phyloP scores from a whole-genome alignment of 768 basidiomycete genomes.

The Russula griseocarnosa region DNA sequence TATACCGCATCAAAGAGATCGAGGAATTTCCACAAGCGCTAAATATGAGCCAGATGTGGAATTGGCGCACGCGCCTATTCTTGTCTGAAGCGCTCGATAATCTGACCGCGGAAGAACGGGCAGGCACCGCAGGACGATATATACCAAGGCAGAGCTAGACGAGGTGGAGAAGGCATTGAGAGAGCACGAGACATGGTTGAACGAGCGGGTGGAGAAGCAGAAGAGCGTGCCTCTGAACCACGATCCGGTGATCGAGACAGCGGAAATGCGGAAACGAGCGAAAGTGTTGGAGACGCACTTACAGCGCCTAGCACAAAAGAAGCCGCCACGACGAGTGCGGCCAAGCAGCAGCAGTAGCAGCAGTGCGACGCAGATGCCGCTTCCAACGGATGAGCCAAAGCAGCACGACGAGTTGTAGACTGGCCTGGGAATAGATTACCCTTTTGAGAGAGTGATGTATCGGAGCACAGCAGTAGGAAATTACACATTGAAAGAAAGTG shows the following conservation, averaged over 20 bases:
- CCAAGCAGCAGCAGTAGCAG: constrained; percentile 36
- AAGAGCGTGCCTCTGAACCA: constrained; percentile 66
- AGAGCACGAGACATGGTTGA: constrained; percentile 82
- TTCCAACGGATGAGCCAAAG: constrained; percentile 12
- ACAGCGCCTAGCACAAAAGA: constrained; percentile 64
- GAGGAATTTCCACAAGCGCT: constrained; percentile 79
- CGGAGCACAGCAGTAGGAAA: not conserved
- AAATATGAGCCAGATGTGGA: constrained; percentile 81
- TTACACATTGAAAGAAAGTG: not conserved
- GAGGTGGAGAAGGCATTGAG: constrained; percentile 69
- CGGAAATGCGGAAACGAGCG: constrained; percentile 80
- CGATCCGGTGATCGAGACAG: constrained; percentile 81
- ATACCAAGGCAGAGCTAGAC: constrained; percentile 82
- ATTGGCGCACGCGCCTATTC: constrained; percentile 86
- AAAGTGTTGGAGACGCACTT: constrained; percentile 74
- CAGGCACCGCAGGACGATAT: constrained; percentile 69
- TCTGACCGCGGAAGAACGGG: constrained; percentile 58
- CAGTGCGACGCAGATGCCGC: constrained; percentile 33
- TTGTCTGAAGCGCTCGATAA: constrained; percentile 73
- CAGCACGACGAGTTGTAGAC: constrained; percentile 21
- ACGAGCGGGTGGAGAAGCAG: constrained; percentile 78
- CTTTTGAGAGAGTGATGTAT: not conserved
- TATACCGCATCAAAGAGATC: constrained; percentile 86
- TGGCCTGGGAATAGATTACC: constrained; percentile 8
- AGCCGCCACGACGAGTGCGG: constrained; percentile 61